phyloP scores from a whole-genome alignment of 345 rosid species.

The Eucalyptus shirleyi region DNA sequence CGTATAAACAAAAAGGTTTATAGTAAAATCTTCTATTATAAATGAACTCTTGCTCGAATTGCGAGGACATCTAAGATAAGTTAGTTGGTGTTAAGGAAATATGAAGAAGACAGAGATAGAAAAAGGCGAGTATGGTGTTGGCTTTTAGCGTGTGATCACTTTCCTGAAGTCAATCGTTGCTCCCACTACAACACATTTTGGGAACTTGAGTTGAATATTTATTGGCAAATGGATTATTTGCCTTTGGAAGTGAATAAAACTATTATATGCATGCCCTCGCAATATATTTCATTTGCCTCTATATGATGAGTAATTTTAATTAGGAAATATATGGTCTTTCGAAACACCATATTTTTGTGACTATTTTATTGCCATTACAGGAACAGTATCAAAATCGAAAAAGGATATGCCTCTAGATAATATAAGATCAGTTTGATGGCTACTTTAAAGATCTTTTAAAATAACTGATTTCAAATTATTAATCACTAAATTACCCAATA shows the following conservation, averaged over 20 bases:
- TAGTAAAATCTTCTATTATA: background rate
- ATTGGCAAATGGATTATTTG: background rate
- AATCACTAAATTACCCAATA: background rate
- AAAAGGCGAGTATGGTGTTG: background rate
- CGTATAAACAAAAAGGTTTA: background rate
- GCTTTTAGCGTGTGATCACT: background rate
- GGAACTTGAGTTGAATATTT: background rate
- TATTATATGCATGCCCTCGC: background rate
- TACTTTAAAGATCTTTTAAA: background rate
- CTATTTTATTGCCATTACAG: accelerated
- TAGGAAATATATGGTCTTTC: background rate
- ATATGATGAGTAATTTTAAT: background rate
- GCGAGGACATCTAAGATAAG: background rate
- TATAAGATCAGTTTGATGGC: background rate
- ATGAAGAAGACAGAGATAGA: background rate
- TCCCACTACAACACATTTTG: background rate
- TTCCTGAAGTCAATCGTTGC: background rate
- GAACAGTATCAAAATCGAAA: background rate
- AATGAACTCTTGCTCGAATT: background rate
- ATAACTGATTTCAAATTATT: background rate
- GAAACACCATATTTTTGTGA: background rate
- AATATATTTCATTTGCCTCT: background rate
- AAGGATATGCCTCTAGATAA: background rate
- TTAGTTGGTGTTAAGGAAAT: background rate
- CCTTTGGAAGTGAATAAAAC: background rate